Percentiles rank a stretch among this genome's conserved stretches.
Evolutionary conservation across 2,329 filamentous ascomycete genomes (phyloP).

Genomic region (Epichloe gansuensis): DNA sequence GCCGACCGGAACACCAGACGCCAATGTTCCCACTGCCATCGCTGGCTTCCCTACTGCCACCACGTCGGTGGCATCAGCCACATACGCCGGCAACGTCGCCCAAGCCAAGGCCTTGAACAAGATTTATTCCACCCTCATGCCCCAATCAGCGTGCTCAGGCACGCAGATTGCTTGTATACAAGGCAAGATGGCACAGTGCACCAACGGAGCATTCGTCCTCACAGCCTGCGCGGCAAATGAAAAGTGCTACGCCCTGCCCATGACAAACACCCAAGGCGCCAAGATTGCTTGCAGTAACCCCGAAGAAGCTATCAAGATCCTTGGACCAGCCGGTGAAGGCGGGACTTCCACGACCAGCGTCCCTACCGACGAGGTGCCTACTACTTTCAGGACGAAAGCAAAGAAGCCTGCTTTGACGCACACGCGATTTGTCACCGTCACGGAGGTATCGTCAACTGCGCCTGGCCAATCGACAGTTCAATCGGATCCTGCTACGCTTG

Average conservation of each 20-base stretch:
- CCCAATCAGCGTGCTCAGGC: slow-evolving; percentile 32
- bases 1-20: slow-evolving; percentile 25
- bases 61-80: slow-evolving; percentile 27
- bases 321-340: slow-evolving; percentile 21
- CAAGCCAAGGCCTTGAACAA: slow-evolving; percentile 34
- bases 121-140: slow-evolving; percentile 31
- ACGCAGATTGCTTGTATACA: slow-evolving; percentile 41
- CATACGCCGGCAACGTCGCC: slow-evolving; percentile 33
- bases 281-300: slow-evolving; percentile 34
- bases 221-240: slow-evolving; percentile 21
- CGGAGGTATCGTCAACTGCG: not conserved
- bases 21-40: slow-evolving; percentile 30
- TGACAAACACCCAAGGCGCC: slow-evolving; percentile 35
- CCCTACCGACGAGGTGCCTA: not conserved
- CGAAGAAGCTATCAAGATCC: slow-evolving; percentile 26
- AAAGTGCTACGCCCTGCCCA: slow-evolving; percentile 42
- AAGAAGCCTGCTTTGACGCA: not conserved
- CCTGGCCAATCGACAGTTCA: not conserved
- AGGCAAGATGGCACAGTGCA: slow-evolving; percentile 37
- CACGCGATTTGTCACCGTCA: slow-evolving; percentile 1
- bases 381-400: slow-evolving; percentile 1
- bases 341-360: slow-evolving; percentile 2
- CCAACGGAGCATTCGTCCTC: slow-evolving; percentile 30
- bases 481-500: not conserved
- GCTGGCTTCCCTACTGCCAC: slow-evolving; percentile 24